These are phyloP conservation scores for Stenocarpella maydis DNA, from an alignment of 2,329 filamentous ascomycete genomes.

Conservation along the genomic window DNA sequence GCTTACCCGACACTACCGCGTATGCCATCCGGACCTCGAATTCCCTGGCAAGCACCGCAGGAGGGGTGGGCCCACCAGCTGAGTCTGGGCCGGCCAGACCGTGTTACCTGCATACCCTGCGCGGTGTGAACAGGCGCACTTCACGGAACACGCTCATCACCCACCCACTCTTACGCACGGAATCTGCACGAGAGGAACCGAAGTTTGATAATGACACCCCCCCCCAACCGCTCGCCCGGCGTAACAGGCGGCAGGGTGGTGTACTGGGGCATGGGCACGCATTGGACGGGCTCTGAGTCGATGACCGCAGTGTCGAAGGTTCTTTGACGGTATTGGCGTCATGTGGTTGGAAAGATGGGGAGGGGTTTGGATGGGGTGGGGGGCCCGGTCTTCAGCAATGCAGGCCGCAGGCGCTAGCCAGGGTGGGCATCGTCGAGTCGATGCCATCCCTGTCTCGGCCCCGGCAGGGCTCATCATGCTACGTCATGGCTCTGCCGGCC, in stretches of 20 bases:
- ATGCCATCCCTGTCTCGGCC: slow-evolving; percentile 3
- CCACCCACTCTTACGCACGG: not conserved
- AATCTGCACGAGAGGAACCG: not conserved
- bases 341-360: slow-evolving; percentile 25
- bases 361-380: slow-evolving; percentile 20
- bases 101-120: not conserved
- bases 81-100: not conserved
- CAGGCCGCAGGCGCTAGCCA: slow-evolving; percentile 5
- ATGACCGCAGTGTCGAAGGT: slow-evolving; percentile 14
- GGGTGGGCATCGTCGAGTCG: not conserved
- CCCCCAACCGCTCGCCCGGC: too few relatives aligned
- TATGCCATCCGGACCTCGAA: slow-evolving; percentile 90
- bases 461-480: slow-evolving; percentile 15
- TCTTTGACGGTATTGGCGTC: slow-evolving; percentile 29
- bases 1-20: slow-evolving; percentile 90
- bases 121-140: not conserved
- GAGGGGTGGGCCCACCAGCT: slow-evolving; percentile 42
- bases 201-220: not conserved
- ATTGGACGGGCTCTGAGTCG: slow-evolving; percentile 16
- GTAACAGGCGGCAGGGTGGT: not conserved
- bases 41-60: slow-evolving; percentile 71
- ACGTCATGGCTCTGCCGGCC: slow-evolving; percentile 2
- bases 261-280: not conserved
- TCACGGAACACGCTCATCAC: not conserved
- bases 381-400: slow-evolving; percentile 15